Conservation (phyloP, 768 basidiomycete species). For the Arthromyces matolae region DNA sequence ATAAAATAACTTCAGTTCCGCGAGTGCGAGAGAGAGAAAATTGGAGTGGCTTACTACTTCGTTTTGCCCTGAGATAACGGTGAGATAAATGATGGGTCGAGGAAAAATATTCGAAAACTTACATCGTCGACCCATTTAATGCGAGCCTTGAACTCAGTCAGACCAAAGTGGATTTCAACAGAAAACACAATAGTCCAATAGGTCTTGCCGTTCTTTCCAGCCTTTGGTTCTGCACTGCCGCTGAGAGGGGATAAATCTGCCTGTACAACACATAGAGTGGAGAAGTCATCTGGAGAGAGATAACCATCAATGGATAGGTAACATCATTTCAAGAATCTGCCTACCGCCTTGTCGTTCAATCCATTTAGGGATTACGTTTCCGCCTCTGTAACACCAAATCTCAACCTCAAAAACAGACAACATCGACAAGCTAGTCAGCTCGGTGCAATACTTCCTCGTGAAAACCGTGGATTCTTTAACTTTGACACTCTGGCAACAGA, state of each 20-base stretch:
- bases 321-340: slow-evolving; percentile 15
- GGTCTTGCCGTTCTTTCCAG: slow-evolving; percentile 58
- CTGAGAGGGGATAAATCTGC: slow-evolving; percentile 73
- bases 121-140: slow-evolving; percentile 84
- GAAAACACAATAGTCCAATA: slow-evolving; percentile 86
- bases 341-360: slow-evolving; percentile 58
- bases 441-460: slow-evolving; percentile 78
- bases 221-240: slow-evolving; percentile 66
- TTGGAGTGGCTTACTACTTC: slow-evolving; percentile 58
- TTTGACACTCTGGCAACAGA: slow-evolving; percentile 49
- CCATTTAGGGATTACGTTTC: slow-evolving; percentile 68
- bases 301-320: not conserved
- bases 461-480: slow-evolving; percentile 83
- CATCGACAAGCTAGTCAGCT: slow-evolving; percentile 71
- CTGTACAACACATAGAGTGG: slow-evolving; percentile 73
- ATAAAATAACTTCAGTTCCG: slow-evolving; percentile 3
- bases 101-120: slow-evolving; percentile 26
- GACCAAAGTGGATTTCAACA: slow-evolving; percentile 78
- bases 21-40: not conserved
- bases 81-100: slow-evolving; percentile 2
- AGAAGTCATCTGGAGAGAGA: slow-evolving; percentile 52
- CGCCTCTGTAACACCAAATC: slow-evolving; percentile 82
- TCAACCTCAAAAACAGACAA: slow-evolving; percentile 81
- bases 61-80: slow-evolving; percentile 48
- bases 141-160: slow-evolving; percentile 78